A percentile compares a stretch with the other conserved stretches of the same genome.
Evolutionary conservation across 805 yeast genomes (phyloP).

Genomic region (Lachancea sp.): DNA sequence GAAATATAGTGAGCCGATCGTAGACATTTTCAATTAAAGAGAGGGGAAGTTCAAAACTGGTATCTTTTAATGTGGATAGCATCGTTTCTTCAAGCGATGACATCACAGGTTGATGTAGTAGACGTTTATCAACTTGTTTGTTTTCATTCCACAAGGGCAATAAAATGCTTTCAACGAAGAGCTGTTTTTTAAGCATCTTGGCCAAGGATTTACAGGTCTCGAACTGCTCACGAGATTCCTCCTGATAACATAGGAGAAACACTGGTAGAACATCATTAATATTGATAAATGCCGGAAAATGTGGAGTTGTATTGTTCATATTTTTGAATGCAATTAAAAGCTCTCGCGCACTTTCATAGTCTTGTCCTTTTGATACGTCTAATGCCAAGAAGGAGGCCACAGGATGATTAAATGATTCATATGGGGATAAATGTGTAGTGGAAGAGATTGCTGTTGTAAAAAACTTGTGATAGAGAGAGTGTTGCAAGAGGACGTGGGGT

Average conservation of each 20-base stretch:
- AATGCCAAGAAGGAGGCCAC: slow-evolving; percentile 66
- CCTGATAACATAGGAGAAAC: slow-evolving; percentile 46
- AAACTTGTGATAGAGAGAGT: slow-evolving; percentile 49
- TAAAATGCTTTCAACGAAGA: slow-evolving; percentile 33
- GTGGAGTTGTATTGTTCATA: slow-evolving; percentile 40
- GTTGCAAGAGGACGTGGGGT: slow-evolving; percentile 31
- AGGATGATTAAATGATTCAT: slow-evolving; percentile 86
- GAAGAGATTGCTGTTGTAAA: slow-evolving; percentile 52
- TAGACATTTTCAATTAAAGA: slow-evolving; percentile 22
- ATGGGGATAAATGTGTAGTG: slow-evolving; percentile 57
- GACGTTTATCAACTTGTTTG: not conserved
- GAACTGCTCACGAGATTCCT: slow-evolving; percentile 38
- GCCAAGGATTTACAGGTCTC: slow-evolving; percentile 37
- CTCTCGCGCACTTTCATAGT: slow-evolving; percentile 49
- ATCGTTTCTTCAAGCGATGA: slow-evolving; percentile 22
- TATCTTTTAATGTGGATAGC: slow-evolving; percentile 9
- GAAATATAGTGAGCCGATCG: slow-evolving; percentile 21
- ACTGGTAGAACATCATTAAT: slow-evolving; percentile 53
- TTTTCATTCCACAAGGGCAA: slow-evolving; percentile 26
- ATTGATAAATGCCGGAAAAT: slow-evolving; percentile 48
- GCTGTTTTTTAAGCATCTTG: slow-evolving; percentile 38
- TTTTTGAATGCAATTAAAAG: slow-evolving; percentile 49
- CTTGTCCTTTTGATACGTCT: slow-evolving; percentile 33
- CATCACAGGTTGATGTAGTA: slow-evolving; percentile 30
- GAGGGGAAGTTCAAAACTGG: slow-evolving; percentile 15